Base-by-base conservation (phyloP, 2,329 filamentous ascomycete genomes). In the Aspergillus sp. region DNA sequence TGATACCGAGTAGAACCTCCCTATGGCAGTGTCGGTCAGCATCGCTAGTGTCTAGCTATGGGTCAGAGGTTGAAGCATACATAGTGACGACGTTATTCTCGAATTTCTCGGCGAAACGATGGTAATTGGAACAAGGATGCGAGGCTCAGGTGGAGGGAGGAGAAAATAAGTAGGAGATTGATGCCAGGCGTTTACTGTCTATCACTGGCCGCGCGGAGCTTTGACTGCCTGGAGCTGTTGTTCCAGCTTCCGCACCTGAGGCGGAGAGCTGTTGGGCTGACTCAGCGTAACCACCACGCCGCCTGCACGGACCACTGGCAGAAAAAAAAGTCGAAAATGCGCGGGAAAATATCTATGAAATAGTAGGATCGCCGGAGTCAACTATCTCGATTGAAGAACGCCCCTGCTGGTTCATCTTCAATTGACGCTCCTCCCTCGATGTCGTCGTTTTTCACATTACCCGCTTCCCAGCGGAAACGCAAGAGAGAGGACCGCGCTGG, bases 1-100 rank as follows among this genome's bases (percentile, higher is more conserved):
- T 97, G 77, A 99, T 96, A 73, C 95, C 95, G 69, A 99, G 86
- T 75, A 99, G 85, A 76, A 98, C 91, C 87, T 99, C 95, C 95
- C 93, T 98, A 62, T 60, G 37, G 62, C 62, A 53, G 40, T 27
- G 41, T 55, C 51, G 57, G 62, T 71, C 54, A 71, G 62, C 54
- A 41, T 43, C 12, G 50, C 37, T 39, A 45, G 53, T 35, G 27
- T 5, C 35, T 47, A 57, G 55, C 48, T 55, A 64, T 53, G n/a
- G 56, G 21, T 27, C 40, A 39, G 15, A 47, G n/a, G 21, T 51
- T 48, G 31, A 15, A n/a, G 52, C 68, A 58, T 61, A 72, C 70
- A 74, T 73, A 7, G 66, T 67, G 63, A 62, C 61, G 50, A 55
- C 64, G 55, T 51, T 39, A 33, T 46, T 23, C 43, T 39, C 31